A percentile compares a stretch with the other conserved stretches of the same genome.
Evolutionary conservation across 2,329 filamentous ascomycete species (phyloP).

Genomic region (Ophiocordyceps australis): DNA sequence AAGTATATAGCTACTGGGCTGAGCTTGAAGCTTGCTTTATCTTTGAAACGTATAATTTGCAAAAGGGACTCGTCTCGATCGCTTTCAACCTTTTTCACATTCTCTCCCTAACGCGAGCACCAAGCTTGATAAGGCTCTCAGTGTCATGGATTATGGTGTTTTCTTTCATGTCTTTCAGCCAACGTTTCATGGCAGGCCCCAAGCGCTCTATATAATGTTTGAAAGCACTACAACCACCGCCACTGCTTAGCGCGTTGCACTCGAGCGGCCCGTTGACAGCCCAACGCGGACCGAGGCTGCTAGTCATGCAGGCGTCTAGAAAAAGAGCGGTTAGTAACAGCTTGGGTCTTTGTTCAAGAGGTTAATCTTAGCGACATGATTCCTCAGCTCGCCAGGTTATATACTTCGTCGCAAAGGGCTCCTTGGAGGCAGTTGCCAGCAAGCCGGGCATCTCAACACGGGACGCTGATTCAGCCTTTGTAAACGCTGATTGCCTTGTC

Average conservation of each 20-base stretch:
- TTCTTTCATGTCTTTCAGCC: conserved; percentile 2
- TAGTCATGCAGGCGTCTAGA: conserved; percentile 6
- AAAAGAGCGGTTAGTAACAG: not conserved
- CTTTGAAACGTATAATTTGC: too few species aligned
- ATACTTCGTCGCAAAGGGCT: conserved; percentile 14
- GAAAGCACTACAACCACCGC: conserved; percentile 6
- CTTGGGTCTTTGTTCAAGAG: conserved; percentile 7
- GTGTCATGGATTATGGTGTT: not conserved
- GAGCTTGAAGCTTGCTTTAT: too few species aligned
- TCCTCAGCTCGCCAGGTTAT: conserved; percentile 13
- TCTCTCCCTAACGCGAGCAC: not conserved
- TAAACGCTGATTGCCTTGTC: not conserved
- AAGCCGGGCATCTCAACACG: conserved; percentile 12
- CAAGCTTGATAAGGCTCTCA: not conserved
- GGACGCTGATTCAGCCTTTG: not conserved
- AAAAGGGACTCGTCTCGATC: not conserved
- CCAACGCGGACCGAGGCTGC: conserved; percentile 6
- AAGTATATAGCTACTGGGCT: too few species aligned
- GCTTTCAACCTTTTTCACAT: not conserved
- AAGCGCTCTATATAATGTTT: conserved; percentile 5
- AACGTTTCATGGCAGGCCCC: conserved; percentile 1
- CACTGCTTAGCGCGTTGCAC: conserved; percentile 4
- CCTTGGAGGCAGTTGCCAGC: conserved; percentile 25
- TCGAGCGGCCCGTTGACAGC: conserved; percentile 2
- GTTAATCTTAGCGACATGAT: conserved; percentile 11